Evolutionary conservation across 176 grass and related monocot genomes (phyloP).

Genomic region (Musa beccarii): DNA sequence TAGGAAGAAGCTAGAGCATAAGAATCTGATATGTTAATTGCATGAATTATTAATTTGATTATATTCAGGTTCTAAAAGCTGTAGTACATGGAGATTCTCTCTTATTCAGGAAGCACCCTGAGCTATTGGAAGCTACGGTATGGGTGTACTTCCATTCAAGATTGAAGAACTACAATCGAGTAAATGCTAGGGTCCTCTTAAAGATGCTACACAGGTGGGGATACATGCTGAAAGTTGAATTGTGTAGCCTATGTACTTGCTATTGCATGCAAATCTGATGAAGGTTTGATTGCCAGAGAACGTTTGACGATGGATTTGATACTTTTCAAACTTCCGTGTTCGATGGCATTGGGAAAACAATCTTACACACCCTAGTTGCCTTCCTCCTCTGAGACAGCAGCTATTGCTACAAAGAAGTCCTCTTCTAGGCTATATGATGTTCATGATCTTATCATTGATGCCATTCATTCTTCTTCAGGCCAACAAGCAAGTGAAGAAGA

Average conservation of each 20-base stretch:
- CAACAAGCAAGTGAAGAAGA: not conserved
- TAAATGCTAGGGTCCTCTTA: constrained; percentile 82
- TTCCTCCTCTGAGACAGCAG: constrained; percentile 57
- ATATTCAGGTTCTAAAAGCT: constrained; percentile 61
- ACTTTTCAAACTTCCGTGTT: constrained; percentile 28
- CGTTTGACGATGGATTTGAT: constrained; percentile 27
- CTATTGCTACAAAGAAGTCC: not conserved
- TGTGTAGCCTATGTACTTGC: not conserved
- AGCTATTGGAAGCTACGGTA: constrained; percentile 75
- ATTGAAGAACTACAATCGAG: constrained; percentile 59
- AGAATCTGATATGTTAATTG: not conserved
- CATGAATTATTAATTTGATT: constrained; percentile 1
- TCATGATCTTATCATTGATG: not conserved
- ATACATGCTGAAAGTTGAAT: not conserved
- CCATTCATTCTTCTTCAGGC: constrained; percentile 4
- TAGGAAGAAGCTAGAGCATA: not conserved
- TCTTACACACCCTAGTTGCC: constrained; percentile 57
- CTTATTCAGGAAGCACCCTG: constrained; percentile 54
- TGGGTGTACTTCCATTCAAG: constrained; percentile 87
- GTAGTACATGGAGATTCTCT: constrained; percentile 65
- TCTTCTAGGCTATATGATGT: not conserved
- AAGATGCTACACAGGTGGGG: constrained; percentile 47
- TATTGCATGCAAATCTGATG: not conserved
- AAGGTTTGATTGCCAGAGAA: constrained; percentile 30
- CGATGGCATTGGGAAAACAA: constrained; percentile 32